phyloP scores from a whole-genome alignment of 2,329 filamentous ascomycete species.

The Aspergillus carbonarius region DNA sequence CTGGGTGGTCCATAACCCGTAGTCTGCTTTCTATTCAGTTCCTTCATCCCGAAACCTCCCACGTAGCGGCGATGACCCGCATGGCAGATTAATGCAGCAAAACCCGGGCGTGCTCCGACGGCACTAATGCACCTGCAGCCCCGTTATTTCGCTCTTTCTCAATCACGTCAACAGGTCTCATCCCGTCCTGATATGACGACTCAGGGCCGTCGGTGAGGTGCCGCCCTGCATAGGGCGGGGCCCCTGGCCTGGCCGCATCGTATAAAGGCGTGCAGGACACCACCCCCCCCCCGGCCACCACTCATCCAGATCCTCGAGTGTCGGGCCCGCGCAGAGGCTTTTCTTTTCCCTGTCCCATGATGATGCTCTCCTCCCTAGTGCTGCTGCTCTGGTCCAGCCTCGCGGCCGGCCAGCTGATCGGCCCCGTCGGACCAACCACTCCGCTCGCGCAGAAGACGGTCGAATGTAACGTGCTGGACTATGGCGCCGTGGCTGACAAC shows the following conservation, averaged over 20 bases:
- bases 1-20: background rate
- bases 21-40: no score
- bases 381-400: background rate
- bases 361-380: background rate
- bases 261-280: background rate
- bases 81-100: no score
- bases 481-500: slow-evolving; percentile 32
- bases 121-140: no score
- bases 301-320: background rate
- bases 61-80: no score
- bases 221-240: no score
- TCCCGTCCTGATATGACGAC: no score
- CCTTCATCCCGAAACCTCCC: no score
- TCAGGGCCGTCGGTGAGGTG: no score
- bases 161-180: no score
- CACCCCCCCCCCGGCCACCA: background rate
- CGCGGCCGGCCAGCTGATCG: slow-evolving; percentile 17
- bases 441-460: slow-evolving; percentile 25
- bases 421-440: slow-evolving; percentile 30
- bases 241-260: no score
- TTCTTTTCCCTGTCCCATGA: background rate
- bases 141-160: no score
- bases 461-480: slow-evolving; percentile 35
- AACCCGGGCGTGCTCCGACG: no score
- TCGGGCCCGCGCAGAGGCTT: background rate